These are phyloP conservation scores for Amphirosellinia nigrospora DNA, from an alignment of 495 filamentous ascomycete genomes.

Conservation along the genomic window DNA sequence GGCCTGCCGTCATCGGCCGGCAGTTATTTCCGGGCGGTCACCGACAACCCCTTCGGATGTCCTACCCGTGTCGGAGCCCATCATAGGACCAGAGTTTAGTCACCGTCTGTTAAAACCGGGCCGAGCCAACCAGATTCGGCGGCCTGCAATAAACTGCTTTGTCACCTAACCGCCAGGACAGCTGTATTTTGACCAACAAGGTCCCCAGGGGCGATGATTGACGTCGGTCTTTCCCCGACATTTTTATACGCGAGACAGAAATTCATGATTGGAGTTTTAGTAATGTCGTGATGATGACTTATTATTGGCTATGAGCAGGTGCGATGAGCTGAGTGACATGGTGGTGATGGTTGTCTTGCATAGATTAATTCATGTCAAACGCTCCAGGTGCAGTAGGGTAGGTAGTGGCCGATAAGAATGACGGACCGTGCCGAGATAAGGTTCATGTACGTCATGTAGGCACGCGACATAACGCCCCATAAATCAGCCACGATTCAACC, in stretches of 20 bases:
- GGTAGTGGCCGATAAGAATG: no score
- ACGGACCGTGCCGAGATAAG: not conserved
- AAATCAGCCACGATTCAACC: not conserved
- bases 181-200: not conserved
- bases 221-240: not conserved
- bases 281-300: slow-evolving; percentile 7
- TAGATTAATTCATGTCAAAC: no score
- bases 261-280: not conserved
- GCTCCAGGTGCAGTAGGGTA: no score
- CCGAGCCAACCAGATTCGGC: not conserved
- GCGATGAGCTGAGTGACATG: not conserved
- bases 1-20: slow-evolving; percentile 10
- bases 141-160: not conserved
- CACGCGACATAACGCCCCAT: no score
- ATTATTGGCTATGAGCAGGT: not conserved
- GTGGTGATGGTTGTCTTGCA: not conserved
- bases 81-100: not conserved
- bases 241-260: not conserved
- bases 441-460: no score
- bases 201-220: not conserved
- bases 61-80: slow-evolving; percentile 16
- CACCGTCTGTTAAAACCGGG: not conserved
- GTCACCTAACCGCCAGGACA: not conserved
- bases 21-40: slow-evolving; percentile 15
- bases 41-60: not conserved